A percentile compares a stretch with the other conserved stretches of the same genome.
These are phyloP conservation scores for Tolypocladium pustulatum DNA, from an alignment of 2,329 filamentous ascomycete genomes.

Conservation along the genomic window DNA sequence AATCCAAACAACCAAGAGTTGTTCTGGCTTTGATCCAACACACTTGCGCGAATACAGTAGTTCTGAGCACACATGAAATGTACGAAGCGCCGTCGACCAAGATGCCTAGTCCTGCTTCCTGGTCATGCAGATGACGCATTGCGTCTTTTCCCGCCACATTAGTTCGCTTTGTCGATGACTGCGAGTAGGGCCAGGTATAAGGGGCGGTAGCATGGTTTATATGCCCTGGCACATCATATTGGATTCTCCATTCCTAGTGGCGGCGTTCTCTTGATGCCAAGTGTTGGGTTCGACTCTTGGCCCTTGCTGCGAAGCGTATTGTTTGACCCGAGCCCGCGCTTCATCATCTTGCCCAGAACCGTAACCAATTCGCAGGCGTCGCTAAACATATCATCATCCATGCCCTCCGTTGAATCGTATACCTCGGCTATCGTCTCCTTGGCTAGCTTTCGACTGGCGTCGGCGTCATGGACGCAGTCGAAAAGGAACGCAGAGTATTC, in stretches of 20 bases:
- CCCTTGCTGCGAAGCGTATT: constrained; percentile 21
- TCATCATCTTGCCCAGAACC: constrained; percentile 81
- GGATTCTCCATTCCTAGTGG: constrained; percentile 32
- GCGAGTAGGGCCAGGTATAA: background rate
- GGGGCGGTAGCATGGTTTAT: background rate
- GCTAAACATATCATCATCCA: constrained; percentile 91
- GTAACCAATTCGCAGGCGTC: constrained; percentile 85
- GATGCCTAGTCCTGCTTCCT: background rate
- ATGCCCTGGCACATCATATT: constrained; percentile 18
- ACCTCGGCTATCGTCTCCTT: constrained; percentile 80
- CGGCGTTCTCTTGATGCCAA: constrained; percentile 11
- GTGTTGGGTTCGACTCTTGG: constrained; percentile 17
- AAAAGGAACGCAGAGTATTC: constrained; percentile 91
- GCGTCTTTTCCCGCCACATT: background rate
- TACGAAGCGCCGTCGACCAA: background rate
- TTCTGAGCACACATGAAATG: background rate
- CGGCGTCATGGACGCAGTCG: constrained; percentile 78
- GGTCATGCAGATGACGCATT: background rate
- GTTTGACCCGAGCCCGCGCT: constrained; percentile 47
- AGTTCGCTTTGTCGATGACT: background rate
- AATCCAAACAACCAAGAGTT: background rate
- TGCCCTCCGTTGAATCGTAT: constrained; percentile 80
- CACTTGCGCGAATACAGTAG: background rate
- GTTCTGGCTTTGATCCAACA: background rate
- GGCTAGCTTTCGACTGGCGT: constrained; percentile 66